phyloP scores from a whole-genome alignment of 768 basidiomycete genomes.

The Leccinellum rugosiceps region DNA sequence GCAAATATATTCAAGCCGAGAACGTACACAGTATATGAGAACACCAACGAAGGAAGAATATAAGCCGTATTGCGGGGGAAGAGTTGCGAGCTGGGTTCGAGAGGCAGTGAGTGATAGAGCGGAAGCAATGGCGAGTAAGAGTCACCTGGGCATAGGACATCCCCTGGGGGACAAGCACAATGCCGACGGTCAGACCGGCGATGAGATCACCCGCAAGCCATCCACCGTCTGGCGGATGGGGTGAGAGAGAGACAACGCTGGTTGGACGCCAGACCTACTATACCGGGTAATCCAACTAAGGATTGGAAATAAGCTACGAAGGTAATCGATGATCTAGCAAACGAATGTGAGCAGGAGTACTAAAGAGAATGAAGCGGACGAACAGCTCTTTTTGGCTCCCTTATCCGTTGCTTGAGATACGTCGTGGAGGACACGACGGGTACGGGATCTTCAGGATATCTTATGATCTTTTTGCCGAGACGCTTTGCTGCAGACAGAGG shows the following conservation, averaged over 20 bases:
- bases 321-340: slow-evolving; percentile 59
- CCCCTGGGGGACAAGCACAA: slow-evolving; percentile 92
- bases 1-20: neutral
- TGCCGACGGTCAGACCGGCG: slow-evolving; percentile 90
- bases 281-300: slow-evolving; percentile 83
- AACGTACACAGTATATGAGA: slow-evolving; percentile 73
- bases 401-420: slow-evolving; percentile 43
- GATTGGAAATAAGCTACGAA: slow-evolving; percentile 78
- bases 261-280: slow-evolving; percentile 45
- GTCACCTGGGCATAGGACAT: slow-evolving; percentile 83
- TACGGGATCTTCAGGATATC: slow-evolving; percentile 55
- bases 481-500: slow-evolving; percentile 38
- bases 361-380: neutral
- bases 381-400: slow-evolving; percentile 51
- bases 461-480: slow-evolving; percentile 55
- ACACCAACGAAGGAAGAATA: slow-evolving; percentile 93
- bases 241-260: neutral
- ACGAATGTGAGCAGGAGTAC: neutral
- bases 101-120: neutral
- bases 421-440: slow-evolving; percentile 58
- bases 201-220: slow-evolving; percentile 88
- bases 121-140: neutral
- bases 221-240: slow-evolving; percentile 48
- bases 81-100: slow-evolving; percentile 65
- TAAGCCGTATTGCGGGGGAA: slow-evolving; percentile 85